A percentile compares a stretch with the other conserved stretches of the same genome.
phyloP scores from a whole-genome alignment of 306 rosid genomes.

The Purshia tridentata region DNA sequence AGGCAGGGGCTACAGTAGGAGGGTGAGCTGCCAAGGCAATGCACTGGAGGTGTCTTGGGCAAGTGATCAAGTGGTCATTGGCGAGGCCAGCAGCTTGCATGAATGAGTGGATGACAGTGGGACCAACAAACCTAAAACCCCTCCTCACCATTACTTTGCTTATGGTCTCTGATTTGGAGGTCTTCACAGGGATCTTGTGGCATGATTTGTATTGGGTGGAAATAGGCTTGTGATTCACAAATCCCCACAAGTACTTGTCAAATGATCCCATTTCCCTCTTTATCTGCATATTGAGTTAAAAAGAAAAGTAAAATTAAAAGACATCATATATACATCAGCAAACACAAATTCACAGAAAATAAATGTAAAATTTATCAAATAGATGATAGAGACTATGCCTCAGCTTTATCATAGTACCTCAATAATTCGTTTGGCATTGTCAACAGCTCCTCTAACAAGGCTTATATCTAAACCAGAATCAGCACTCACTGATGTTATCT shows the following conservation, averaged over 20 bases:
- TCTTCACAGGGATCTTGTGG: conserved; percentile 81
- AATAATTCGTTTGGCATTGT: conserved; percentile 68
- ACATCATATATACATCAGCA: background rate
- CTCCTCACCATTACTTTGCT: conserved; percentile 80
- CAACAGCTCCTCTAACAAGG: conserved; percentile 68
- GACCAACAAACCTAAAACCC: conserved; percentile 71
- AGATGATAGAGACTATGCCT: background rate
- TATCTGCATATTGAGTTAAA: conserved; percentile 37
- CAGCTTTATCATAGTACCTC: conserved; percentile 35
- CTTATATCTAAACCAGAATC: conserved; percentile 56
- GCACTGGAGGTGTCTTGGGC: conserved; percentile 73
- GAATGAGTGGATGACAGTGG: conserved; percentile 73
- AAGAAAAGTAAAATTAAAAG: background rate
- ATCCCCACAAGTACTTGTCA: conserved; percentile 75
- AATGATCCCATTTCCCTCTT: conserved; percentile 61
- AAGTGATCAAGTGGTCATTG: conserved; percentile 76
- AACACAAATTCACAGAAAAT: too few relatives aligned
- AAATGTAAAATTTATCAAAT: conserved; percentile 1
- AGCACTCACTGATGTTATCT: conserved; percentile 50
- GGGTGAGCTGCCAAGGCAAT: background rate
- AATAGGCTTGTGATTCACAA: conserved; percentile 71
- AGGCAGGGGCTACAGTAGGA: too few relatives aligned
- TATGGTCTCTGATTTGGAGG: conserved; percentile 78
- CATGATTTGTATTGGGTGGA: conserved; percentile 69
- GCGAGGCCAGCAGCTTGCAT: conserved; percentile 85